Evolutionary conservation across 1,284 basidiomycete species (phyloP).

Genomic region (Mycosarcoma mackinlayi): DNA sequence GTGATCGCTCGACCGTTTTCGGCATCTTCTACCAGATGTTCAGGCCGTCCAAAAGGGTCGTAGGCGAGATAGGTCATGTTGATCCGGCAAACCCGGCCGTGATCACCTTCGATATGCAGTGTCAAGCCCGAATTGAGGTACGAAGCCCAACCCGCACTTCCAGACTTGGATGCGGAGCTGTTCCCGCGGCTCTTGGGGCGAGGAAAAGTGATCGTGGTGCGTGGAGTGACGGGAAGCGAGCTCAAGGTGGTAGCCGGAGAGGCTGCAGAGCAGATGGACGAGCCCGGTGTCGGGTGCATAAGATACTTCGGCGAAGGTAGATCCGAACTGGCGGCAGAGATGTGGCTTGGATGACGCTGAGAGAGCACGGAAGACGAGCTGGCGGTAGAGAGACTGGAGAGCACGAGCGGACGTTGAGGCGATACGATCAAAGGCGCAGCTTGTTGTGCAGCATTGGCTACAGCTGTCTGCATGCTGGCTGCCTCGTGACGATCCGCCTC

Average conservation of each 20-base stretch:
- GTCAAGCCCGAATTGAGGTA: constrained; percentile 54
- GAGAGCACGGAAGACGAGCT: neutral
- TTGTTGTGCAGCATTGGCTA: constrained; percentile 2
- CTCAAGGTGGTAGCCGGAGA: constrained; percentile 31
- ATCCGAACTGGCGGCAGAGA: constrained; percentile 30
- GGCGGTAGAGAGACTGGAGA: constrained; percentile 1
- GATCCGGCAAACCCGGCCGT: constrained; percentile 26
- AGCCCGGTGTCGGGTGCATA: constrained; percentile 33
- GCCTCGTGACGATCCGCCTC: constrained; percentile 35
- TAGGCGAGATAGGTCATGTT: constrained; percentile 55
- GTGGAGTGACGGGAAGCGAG: constrained; percentile 33
- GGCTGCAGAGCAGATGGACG: constrained; percentile 30
- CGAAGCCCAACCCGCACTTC: constrained; percentile 54
- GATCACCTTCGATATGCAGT: constrained; percentile 56
- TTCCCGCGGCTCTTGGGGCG: constrained; percentile 38
- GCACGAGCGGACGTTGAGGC: constrained; percentile 6
- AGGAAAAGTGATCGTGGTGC: constrained; percentile 14
- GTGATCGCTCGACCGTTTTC: constrained; percentile 20
- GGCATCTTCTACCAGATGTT: constrained; percentile 37
- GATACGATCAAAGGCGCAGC: neutral
- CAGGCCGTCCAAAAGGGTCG: constrained; percentile 58
- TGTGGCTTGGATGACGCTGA: constrained; percentile 26
- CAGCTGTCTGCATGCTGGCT: constrained; percentile 16
- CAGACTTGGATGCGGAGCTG: constrained; percentile 11
- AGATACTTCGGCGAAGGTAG: constrained; percentile 14